Percentiles rank a stretch among this genome's conserved stretches.
Conservation (phyloP, 257 asterid species). For the Solanum piurae region DNA sequence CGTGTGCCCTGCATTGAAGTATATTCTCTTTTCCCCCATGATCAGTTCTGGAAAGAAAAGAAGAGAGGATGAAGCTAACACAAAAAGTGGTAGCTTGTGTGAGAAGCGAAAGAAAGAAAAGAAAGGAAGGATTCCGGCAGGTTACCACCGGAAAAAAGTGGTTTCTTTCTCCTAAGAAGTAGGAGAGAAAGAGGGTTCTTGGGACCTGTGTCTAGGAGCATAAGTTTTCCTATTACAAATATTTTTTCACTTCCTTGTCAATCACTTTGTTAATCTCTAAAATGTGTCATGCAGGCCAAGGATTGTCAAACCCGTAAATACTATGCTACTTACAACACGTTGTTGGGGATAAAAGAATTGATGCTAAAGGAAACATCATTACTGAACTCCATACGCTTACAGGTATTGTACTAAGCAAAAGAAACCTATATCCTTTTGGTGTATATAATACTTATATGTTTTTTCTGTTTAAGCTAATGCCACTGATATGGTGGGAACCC, state of each 20-base stretch:
- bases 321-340: constrained; percentile 70
- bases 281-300: constrained; percentile 36
- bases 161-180: not conserved
- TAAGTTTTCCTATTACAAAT: not conserved
- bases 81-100: not conserved
- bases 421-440: not conserved
- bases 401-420: constrained; percentile 36
- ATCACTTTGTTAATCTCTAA: constrained; percentile 1
- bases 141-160: not conserved
- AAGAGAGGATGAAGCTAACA: not conserved
- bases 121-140: not conserved
- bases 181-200: not conserved
- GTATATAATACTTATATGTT: not conserved
- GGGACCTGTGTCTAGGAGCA: not conserved
- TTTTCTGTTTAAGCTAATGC: not conserved
- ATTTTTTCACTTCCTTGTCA: not conserved
- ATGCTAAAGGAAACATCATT: constrained; percentile 82
- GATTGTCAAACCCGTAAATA: constrained; percentile 51
- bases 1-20: not conserved
- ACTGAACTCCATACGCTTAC: constrained; percentile 66
- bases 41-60: not conserved
- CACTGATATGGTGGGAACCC: not conserved
- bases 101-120: not conserved
- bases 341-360: constrained; percentile 69
- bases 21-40: not conserved